These are phyloP conservation scores for Spathaspora sp. DNA, from an alignment of 805 yeast genomes.

Conservation along the genomic window DNA sequence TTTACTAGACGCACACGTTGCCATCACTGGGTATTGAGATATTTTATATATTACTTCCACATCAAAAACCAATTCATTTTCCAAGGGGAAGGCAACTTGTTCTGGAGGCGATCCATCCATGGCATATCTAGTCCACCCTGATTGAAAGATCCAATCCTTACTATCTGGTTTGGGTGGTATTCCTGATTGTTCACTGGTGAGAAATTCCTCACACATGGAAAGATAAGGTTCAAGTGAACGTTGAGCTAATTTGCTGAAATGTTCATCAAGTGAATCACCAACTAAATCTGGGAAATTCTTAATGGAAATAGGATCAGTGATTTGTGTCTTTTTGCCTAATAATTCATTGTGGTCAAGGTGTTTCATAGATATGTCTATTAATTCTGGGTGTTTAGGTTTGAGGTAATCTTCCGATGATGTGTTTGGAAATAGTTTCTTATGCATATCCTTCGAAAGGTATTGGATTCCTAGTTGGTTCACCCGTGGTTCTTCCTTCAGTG, in stretches of 20 bases:
- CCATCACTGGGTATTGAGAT: conserved; percentile 73
- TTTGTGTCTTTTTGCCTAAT: conserved; percentile 70
- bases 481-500: conserved; percentile 45
- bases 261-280: conserved; percentile 79
- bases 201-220: conserved; percentile 44
- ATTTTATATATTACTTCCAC: conserved; percentile 81
- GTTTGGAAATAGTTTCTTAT: conserved; percentile 56
- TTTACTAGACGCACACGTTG: conserved; percentile 67
- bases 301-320: conserved; percentile 53
- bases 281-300: conserved; percentile 66
- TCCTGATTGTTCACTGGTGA: conserved; percentile 22
- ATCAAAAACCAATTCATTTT: conserved; percentile 76
- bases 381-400: conserved; percentile 26
- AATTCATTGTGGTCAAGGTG: conserved; percentile 62
- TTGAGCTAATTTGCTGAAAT: conserved; percentile 70
- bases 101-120: conserved; percentile 46
- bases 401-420: conserved; percentile 21
- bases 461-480: conserved; percentile 81
- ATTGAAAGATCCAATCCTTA: conserved; percentile 46
- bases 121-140: conserved; percentile 84
- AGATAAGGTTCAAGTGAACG: conserved; percentile 59
- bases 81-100: conserved; percentile 65
- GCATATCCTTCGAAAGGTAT: conserved; percentile 59
- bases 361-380: conserved; percentile 51
- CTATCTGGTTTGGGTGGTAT: conserved; percentile 37